Percentiles rank a stretch among this genome's conserved stretches.
Evolutionary conservation across 192 early-diverging fungal genomes (phyloP).

Genomic region (Entomortierella chlamydospora): DNA sequence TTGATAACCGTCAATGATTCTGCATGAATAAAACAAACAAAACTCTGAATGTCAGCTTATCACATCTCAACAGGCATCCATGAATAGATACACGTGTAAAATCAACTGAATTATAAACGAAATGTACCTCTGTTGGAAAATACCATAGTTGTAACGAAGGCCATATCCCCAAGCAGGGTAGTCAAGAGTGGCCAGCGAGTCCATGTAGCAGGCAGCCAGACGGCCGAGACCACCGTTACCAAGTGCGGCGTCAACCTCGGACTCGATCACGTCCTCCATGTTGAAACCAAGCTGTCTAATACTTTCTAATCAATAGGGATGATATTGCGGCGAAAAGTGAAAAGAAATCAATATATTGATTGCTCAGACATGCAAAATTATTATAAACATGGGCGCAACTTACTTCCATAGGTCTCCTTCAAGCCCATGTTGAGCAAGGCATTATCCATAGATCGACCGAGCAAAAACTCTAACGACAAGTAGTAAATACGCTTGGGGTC

Average conservation of each 20-base stretch:
- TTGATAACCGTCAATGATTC: slow-evolving; percentile 95
- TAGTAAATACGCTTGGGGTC: slow-evolving; percentile 98
- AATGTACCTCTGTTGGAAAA: slow-evolving; percentile 90
- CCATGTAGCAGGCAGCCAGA: slow-evolving; percentile 98
- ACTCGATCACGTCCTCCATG: slow-evolving; percentile 91
- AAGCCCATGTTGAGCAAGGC: slow-evolving; percentile 89
- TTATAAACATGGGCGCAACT: too few relatives aligned
- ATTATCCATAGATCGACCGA: slow-evolving; percentile 98
- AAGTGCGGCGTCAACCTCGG: slow-evolving; percentile 96
- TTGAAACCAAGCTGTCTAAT: slow-evolving; percentile 87
- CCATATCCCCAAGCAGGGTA: slow-evolving; percentile 98
- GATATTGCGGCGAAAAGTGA: not conserved
- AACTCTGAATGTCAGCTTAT: not conserved
- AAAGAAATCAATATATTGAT: not conserved
- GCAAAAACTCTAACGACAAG: slow-evolving; percentile 96
- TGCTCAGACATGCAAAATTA: too few relatives aligned
- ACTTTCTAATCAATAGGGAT: slow-evolving; percentile 49
- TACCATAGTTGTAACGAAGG: slow-evolving; percentile 97
- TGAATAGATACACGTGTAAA: too few relatives aligned
- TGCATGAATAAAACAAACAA: slow-evolving; percentile 14
- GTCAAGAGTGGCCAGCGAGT: slow-evolving; percentile 93
- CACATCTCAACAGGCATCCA: too few relatives aligned
- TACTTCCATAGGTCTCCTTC: slow-evolving; percentile 82
- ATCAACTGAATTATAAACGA: too few relatives aligned
- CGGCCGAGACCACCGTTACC: slow-evolving; percentile 98